These are phyloP conservation scores for sunflower (Helianthus annuus) DNA, from an alignment of 129 eudicot species.

Conservation along the genomic window DNA sequence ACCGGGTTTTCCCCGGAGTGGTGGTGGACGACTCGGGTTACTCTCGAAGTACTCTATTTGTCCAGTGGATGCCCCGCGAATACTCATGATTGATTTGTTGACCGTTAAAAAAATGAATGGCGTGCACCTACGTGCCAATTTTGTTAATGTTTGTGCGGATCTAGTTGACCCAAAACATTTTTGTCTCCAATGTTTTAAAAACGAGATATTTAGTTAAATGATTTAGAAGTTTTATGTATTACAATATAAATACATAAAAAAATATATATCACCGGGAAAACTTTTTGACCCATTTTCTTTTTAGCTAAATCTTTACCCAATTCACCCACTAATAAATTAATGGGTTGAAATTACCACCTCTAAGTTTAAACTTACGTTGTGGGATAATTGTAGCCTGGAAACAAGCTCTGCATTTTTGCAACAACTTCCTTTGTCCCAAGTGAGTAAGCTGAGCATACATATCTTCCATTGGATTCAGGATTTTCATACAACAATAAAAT, in stretches of 20 bases:
- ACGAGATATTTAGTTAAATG: too few relatives aligned
- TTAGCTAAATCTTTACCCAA: too few relatives aligned
- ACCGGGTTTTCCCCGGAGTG: too few relatives aligned
- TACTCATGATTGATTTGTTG: too few relatives aligned
- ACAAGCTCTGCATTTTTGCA: constrained; percentile 37
- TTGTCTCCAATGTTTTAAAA: not conserved
- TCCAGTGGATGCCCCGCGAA: too few relatives aligned
- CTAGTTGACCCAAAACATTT: not conserved
- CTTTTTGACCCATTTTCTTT: too few relatives aligned
- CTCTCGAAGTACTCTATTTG: too few relatives aligned
- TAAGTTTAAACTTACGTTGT: constrained; percentile 30
- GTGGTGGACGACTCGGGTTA: too few relatives aligned
- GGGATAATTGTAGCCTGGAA: constrained; percentile 44
- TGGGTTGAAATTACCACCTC: not conserved
- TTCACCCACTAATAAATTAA: not conserved
- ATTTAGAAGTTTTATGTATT: too few relatives aligned
- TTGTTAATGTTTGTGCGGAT: not conserved
- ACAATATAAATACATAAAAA: too few relatives aligned
- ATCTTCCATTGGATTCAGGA: constrained; percentile 46
- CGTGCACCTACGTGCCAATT: not conserved
- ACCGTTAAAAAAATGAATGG: too few relatives aligned
- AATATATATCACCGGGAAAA: too few relatives aligned
- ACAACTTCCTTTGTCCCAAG: constrained; percentile 26
- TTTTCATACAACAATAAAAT: constrained; percentile 41
- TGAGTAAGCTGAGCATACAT: constrained; percentile 39